Conservation (phyloP, 179 eudicot species). For the Amaranthus tricolor region DNA sequence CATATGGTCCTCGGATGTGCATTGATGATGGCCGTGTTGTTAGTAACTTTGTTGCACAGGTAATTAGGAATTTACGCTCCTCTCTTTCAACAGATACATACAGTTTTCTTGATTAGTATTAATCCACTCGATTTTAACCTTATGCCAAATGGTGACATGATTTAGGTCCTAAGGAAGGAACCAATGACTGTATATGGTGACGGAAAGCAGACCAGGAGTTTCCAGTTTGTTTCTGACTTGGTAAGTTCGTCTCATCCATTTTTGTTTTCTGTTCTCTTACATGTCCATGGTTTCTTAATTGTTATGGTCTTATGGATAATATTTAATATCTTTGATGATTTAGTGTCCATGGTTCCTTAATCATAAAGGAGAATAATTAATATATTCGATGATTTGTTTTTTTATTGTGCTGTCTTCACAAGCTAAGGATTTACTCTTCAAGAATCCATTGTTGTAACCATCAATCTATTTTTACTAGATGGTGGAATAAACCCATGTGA, state of each 20-base stretch:
- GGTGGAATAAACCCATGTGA: slow-evolving; percentile 10
- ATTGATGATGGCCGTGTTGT: slow-evolving; percentile 99
- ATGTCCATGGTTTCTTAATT: background rate
- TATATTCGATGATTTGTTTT: background rate
- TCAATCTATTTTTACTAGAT: background rate
- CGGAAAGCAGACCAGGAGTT: slow-evolving; percentile 89
- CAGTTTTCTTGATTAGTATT: background rate
- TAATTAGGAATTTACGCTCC: slow-evolving; percentile 10
- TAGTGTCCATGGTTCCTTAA: background rate
- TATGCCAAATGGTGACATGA: background rate
- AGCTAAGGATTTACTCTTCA: slow-evolving; percentile 2
- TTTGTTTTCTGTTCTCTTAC: background rate
- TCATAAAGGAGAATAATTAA: background rate
- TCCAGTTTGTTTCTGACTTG: slow-evolving; percentile 86
- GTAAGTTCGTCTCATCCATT: slow-evolving; percentile 31
- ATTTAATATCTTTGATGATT: background rate
- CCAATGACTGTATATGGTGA: slow-evolving; percentile 93
- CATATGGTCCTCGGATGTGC: slow-evolving; percentile 97
- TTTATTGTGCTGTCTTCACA: background rate
- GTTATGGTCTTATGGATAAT: background rate
- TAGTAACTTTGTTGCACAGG: slow-evolving; percentile 98
- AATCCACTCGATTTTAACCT: background rate
- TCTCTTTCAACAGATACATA: background rate
- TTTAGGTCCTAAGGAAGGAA: slow-evolving; percentile 79
- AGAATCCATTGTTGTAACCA: background rate